Conservation (phyloP, 352 stramenopile genomes). For the Pythium phragmitis region DNA sequence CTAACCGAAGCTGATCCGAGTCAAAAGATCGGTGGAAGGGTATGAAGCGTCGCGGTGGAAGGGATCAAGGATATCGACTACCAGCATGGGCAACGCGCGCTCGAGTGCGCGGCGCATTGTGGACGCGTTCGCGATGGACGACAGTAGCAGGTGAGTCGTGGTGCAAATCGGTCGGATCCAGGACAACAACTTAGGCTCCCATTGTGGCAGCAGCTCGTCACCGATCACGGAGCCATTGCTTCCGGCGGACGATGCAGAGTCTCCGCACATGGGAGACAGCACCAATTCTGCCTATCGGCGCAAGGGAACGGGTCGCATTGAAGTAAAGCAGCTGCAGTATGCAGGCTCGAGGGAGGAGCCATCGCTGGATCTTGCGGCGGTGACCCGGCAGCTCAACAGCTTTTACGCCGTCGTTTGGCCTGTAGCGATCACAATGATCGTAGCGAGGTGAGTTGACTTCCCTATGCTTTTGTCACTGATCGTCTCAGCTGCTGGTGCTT, state of each 20-base stretch:
- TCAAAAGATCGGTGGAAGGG: conserved; percentile 2
- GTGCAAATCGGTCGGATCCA: background rate
- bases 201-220: background rate
- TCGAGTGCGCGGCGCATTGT: conserved; percentile 17
- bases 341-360: conserved; percentile 9
- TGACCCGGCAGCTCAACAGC: conserved; percentile 70
- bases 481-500: background rate
- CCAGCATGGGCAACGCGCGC: conserved; percentile 15
- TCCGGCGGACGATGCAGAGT: background rate
- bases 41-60: background rate
- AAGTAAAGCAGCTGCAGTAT: conserved; percentile 18
- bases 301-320: background rate
- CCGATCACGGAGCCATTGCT: conserved; percentile 65
- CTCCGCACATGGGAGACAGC: background rate
- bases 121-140: conserved; percentile 13
- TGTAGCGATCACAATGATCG: conserved; percentile 69
- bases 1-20: background rate
- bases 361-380: conserved; percentile 29
- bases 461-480: background rate
- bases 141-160: background rate
- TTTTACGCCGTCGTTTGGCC: conserved; percentile 77
- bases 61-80: background rate
- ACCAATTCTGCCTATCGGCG: background rate
- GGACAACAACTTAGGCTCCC: too few species aligned
- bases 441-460: conserved; percentile 40